Conservation (phyloP, 2,329 filamentous ascomycete species). For the Pseudocercospora macadamiae region DNA sequence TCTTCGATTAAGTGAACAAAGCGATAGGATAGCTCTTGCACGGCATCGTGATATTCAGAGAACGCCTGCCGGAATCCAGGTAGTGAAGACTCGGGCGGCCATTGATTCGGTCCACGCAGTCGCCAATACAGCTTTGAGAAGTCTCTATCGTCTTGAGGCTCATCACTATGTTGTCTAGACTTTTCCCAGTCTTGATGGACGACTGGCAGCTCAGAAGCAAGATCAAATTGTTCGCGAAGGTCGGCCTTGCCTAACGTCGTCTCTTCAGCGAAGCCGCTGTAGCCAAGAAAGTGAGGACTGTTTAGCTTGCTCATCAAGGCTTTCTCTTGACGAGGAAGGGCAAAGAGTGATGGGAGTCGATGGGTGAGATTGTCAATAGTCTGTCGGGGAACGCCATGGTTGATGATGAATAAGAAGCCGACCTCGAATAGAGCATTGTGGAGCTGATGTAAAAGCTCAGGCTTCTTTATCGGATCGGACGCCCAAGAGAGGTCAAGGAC, state of each 20-base stretch:
- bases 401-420: slow-evolving; percentile 58
- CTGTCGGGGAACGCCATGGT: slow-evolving; percentile 50
- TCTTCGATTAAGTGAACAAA: slow-evolving; percentile 62
- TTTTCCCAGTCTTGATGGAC: slow-evolving; percentile 34
- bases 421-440: slow-evolving; percentile 54
- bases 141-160: slow-evolving; percentile 49
- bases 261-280: slow-evolving; percentile 59
- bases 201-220: slow-evolving; percentile 51
- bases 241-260: slow-evolving; percentile 58
- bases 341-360: slow-evolving; percentile 51
- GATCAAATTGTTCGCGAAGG: slow-evolving; percentile 62
- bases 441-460: slow-evolving; percentile 47
- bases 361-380: slow-evolving; percentile 45
- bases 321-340: slow-evolving; percentile 45
- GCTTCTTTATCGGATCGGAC: slow-evolving; percentile 39
- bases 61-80: slow-evolving; percentile 40
- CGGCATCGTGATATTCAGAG: slow-evolving; percentile 53
- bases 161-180: slow-evolving; percentile 33
- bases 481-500: slow-evolving; percentile 54
- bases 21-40: slow-evolving; percentile 55
- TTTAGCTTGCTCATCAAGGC: slow-evolving; percentile 50
- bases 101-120: slow-evolving; percentile 44
- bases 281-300: slow-evolving; percentile 65
- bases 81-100: slow-evolving; percentile 35
- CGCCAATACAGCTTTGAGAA: slow-evolving; percentile 46